Base-by-base conservation (phyloP, 208 protist species). In the Acanthamoeba healyi region DNA sequence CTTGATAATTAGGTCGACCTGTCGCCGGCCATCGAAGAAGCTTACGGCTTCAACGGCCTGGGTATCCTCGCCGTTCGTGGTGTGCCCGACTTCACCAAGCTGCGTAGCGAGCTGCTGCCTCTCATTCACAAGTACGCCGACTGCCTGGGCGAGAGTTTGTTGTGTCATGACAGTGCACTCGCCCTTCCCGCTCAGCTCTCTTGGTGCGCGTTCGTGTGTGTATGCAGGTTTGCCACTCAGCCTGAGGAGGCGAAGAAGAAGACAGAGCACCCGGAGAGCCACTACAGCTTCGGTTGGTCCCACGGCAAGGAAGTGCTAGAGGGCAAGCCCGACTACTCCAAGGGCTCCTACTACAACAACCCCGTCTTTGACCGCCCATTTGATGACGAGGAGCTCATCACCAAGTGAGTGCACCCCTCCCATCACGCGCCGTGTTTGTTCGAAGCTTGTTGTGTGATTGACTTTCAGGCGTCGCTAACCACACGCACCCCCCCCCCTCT, bases 341-440 rank as follows among this genome's bases (percentile, higher is more conserved):
- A 97, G 77, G 97, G 97, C 65, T 95, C 92, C 32, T 97, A 94
- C 92, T 97, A 97, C 77, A 94, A 92, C 70, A 97, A 97, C 93
- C 97, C 97, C 92, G 77, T 95, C 49, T 95, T 94, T 92, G 96
- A 98, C 77, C 44, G 34, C 38, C 95, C 96, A 54, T 96, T 95
- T 38, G 54, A 72, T 12, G 97, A 97, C 81, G 84, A 94, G 56
- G 92, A 94, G 32, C 74, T 96, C 22, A 95, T 97, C 67, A 42
- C 94, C 77, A 40, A 94, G 42, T 79, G 49, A 6, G 36, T 67
- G 26, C 19, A 24, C 58, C n/a, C 58, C 19, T 2, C 22, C 3
- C 9, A 34, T 67, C 58, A 67, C 19, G 7, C 15, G 17, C n/a
- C 58, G 0, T 24, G 19, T 32, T 24, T 0, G 22, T 7, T 0